Conservation (phyloP, 768 basidiomycete species). For the Collybia sordida region DNA sequence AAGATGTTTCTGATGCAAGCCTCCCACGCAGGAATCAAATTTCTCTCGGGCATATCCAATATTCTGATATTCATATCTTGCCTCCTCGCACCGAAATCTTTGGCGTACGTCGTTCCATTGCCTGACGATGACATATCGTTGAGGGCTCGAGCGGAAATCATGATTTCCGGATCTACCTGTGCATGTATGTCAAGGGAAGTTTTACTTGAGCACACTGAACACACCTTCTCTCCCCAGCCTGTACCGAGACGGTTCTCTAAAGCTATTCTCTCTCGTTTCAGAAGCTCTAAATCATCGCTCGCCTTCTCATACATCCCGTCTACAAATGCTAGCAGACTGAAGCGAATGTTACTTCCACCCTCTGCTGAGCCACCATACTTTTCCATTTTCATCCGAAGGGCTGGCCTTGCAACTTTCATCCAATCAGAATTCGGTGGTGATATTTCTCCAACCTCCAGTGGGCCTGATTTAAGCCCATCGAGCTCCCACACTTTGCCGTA, state of each 20-base stretch:
- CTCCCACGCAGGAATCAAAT: constrained; percentile 45
- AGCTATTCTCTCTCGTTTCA: constrained; percentile 43
- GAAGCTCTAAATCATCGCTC: constrained; percentile 53
- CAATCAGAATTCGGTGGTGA: constrained; percentile 31
- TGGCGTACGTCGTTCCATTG: constrained; percentile 29
- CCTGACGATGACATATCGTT: constrained; percentile 27
- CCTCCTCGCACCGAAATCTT: constrained; percentile 44
- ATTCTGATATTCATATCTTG: constrained; percentile 43
- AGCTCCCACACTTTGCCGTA: constrained; percentile 72
- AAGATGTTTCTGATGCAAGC: constrained; percentile 40
- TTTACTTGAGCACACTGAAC: constrained; percentile 9
- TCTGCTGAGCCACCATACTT: constrained; percentile 48
- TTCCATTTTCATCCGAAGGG: constrained; percentile 60
- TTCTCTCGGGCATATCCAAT: constrained; percentile 38
- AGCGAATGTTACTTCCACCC: constrained; percentile 48
- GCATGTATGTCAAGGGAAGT: neutral
- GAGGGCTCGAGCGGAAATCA: constrained; percentile 23
- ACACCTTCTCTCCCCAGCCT: constrained; percentile 37
- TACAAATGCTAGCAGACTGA: constrained; percentile 62
- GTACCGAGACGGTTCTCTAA: constrained; percentile 45
- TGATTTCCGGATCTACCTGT: constrained; percentile 41
- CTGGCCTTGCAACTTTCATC: constrained; percentile 65
- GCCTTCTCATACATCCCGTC: constrained; percentile 46
- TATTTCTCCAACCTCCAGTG: constrained; percentile 65
- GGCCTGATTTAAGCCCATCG: constrained; percentile 61